These are phyloP conservation scores for Russula lepida DNA, from an alignment of 768 basidiomycete genomes.

Conservation along the genomic window DNA sequence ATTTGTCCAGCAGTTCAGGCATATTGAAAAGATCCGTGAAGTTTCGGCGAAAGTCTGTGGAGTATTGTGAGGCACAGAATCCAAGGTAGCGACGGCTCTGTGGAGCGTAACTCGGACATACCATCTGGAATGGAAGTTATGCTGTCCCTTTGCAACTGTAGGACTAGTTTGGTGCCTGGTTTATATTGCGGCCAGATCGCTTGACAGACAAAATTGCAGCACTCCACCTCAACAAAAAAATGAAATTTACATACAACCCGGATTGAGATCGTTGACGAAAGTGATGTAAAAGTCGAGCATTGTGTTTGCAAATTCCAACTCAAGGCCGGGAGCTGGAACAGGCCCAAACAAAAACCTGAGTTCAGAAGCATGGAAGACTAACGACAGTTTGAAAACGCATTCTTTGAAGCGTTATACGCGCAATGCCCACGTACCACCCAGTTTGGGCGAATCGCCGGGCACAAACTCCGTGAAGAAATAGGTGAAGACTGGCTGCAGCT, in stretches of 20 bases:
- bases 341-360: slow-evolving; percentile 42
- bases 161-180: slow-evolving; percentile 28
- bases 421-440: slow-evolving; percentile 37
- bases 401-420: neutral
- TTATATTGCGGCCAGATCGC: slow-evolving; percentile 43
- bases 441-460: slow-evolving; percentile 39
- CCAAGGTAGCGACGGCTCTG: neutral
- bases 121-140: slow-evolving; percentile 48
- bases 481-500: slow-evolving; percentile 41
- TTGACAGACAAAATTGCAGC: neutral
- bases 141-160: slow-evolving; percentile 46
- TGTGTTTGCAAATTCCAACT: slow-evolving; percentile 39
- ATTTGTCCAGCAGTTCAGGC: neutral
- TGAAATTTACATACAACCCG: slow-evolving; percentile 38
- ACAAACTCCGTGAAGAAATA: slow-evolving; percentile 53
- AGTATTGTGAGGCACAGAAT: neutral
- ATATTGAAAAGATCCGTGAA: slow-evolving; percentile 10
- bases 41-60: slow-evolving; percentile 6
- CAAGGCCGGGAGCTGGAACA: slow-evolving; percentile 32
- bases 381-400: neutral
- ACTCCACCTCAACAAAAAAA: neutral
- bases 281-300: slow-evolving; percentile 48
- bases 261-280: slow-evolving; percentile 48
- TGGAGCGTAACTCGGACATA: slow-evolving; percentile 23
- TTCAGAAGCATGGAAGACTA: slow-evolving; percentile 46